Evolutionary conservation across 2,329 filamentous ascomycete genomes (phyloP).

Genomic region (Thielaviopsis ethacetica): DNA sequence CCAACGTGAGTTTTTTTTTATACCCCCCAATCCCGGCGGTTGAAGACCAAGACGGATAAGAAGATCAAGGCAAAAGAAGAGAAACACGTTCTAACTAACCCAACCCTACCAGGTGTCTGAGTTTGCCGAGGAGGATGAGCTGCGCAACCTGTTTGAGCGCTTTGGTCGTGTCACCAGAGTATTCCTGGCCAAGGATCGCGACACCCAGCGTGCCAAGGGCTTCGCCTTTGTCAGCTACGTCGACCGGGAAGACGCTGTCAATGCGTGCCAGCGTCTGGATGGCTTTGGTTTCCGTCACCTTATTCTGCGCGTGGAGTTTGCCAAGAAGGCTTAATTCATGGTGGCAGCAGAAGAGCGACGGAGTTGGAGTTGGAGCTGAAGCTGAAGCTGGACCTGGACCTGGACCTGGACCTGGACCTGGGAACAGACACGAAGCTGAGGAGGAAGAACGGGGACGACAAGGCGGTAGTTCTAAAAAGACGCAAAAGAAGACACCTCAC

Average conservation of each 20-base stretch:
- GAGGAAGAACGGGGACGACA: background rate
- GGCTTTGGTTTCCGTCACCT: slow-evolving; percentile 82
- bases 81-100: slow-evolving; percentile 1
- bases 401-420: background rate
- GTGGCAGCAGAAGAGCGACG: background rate
- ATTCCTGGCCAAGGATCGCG: slow-evolving; percentile 93
- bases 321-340: slow-evolving; percentile 36
- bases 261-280: slow-evolving; percentile 95
- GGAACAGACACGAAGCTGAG: background rate
- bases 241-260: slow-evolving; percentile 75
- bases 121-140: slow-evolving; percentile 87
- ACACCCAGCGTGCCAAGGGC: slow-evolving; percentile 90
- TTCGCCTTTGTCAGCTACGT: slow-evolving; percentile 98
- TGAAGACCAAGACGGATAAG: too few species aligned
- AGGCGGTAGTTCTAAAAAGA: too few species aligned
- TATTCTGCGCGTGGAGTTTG: slow-evolving; percentile 75
- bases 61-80: background rate
- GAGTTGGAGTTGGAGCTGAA: background rate
- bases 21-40: background rate
- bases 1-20: slow-evolving; percentile 55
- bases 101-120: slow-evolving; percentile 82
- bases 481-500: background rate
- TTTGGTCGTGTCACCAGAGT: slow-evolving; percentile 94
- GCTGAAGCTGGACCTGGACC: background rate
- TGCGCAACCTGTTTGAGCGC: slow-evolving; percentile 95